These are phyloP conservation scores for Lecanosticta acicola DNA, from an alignment of 2,329 filamentous ascomycete genomes.

Conservation along the genomic window DNA sequence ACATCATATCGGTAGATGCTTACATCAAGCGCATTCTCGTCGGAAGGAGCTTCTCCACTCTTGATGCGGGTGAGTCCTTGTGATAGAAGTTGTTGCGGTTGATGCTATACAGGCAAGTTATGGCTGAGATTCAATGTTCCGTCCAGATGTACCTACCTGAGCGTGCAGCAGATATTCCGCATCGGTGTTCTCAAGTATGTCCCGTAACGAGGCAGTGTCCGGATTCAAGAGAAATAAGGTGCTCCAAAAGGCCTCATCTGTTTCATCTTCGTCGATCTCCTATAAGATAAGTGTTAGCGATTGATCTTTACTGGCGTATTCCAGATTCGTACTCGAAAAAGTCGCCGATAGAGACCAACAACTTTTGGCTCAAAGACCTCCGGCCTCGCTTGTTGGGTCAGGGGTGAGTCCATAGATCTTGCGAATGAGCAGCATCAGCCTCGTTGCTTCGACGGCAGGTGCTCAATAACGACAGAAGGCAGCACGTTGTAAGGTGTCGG, in stretches of 20 bases:
- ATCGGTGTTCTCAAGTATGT: slow-evolving; percentile 62
- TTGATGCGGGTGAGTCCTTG: slow-evolving; percentile 67
- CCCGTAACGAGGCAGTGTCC: slow-evolving; percentile 62
- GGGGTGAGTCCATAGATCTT: slow-evolving; percentile 64
- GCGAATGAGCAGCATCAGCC: too few species aligned
- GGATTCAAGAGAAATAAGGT: slow-evolving; percentile 91
- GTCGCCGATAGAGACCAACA: slow-evolving; percentile 75
- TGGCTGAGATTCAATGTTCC: not conserved
- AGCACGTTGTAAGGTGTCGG: too few species aligned
- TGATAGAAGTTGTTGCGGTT: slow-evolving; percentile 72
- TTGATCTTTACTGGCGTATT: not conserved
- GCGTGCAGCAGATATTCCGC: slow-evolving; percentile 70
- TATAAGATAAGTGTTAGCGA: slow-evolving; percentile 16
- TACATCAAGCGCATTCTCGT: slow-evolving; percentile 83
- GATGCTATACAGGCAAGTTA: slow-evolving; percentile 38
- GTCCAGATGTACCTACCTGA: slow-evolving; percentile 53
- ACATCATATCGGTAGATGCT: slow-evolving; percentile 29
- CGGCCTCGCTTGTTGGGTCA: slow-evolving; percentile 86
- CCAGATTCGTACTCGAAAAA: slow-evolving; percentile 56
- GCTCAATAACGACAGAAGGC: too few species aligned
- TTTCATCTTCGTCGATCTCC: slow-evolving; percentile 62
- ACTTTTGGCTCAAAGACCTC: slow-evolving; percentile 93
- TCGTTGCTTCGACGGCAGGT: too few species aligned
- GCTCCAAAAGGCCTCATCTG: slow-evolving; percentile 86
- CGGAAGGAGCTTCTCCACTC: slow-evolving; percentile 53